Base-by-base conservation (phyloP, 164 flowering plant species). In the Buxus sempervirens region DNA sequence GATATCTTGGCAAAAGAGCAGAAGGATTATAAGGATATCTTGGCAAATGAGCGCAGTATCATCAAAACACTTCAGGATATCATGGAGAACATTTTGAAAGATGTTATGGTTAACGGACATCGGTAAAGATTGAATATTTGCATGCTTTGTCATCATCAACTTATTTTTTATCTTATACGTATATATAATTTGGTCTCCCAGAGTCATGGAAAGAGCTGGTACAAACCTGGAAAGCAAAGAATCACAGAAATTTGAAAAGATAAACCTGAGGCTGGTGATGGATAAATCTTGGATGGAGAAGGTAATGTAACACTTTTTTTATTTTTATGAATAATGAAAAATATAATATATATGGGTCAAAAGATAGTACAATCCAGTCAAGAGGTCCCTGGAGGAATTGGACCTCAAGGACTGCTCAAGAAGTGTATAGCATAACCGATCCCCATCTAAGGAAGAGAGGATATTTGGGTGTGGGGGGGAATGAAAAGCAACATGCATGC, bases 1-100 rank as follows among this genome's bases (percentile, higher is more conserved):
- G 82, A 84, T 70, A 28, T n/a, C 12, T 58, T 87, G 82, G 41
- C 15, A n/a, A n/a, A n/a, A n/a, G n/a, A n/a, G n/a, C n/a, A 73
- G 48, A 38, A 58, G 36, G 91, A 85, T 59, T 27, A 70, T 69
- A 87, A 83, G 1, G 82, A 84, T 70, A 28, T n/a, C 12, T 58
- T 87, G 82, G 41, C 42, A 22, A 78, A 77, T 65, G 75, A 70
- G 75, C 65, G 89, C 42, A 88, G 78, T 69, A 81, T 90, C 69
- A 80, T 96, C 61, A 90, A 93, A 79, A 81, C 84, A 58, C 85
- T 96, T 64, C 99, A 96, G 82, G 98, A 92, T 78, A 88, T 93
- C 65, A 78, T 96, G 82, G 99, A 96, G 82, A 90, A 91, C 54
- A 85, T 90, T 62, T 79, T 80, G 55, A 83, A 90, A 75, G 99